Evolutionary conservation across 2,329 filamentous ascomycete genomes (phyloP), one percentile per base, ranked within the genome.

Genomic region (Colletotrichum sansevieriae): DNA sequence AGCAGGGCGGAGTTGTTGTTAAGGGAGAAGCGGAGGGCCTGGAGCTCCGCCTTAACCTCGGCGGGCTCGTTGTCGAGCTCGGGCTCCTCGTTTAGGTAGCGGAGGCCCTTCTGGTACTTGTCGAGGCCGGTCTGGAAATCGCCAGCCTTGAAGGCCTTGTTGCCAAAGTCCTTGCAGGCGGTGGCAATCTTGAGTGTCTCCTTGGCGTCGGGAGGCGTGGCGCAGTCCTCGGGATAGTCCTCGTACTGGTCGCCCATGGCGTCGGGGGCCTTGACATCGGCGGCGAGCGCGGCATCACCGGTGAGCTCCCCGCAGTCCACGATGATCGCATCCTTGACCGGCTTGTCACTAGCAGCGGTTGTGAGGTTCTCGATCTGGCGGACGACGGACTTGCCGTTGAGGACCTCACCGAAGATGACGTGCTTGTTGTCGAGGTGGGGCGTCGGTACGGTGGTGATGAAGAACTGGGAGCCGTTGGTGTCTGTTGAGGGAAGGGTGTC

Each of bases 401-500:
- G 88, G 64, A 98, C 95, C 78, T 98, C 92, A 71, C 96, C 96
- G 75, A 98, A 99, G 25, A 99, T 95, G 54, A 98, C 96, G 82
- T 99, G 95, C 86, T 99, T 99, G 78, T 90, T 90, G 79, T 99
- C 95, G 44, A 98, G 88, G 80, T 98, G 96, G 55, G 94, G 95
- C 13, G 96, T 98, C n/a, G 91, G 87, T 35, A 97, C 93, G 15
- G 96, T 98, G 56, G 96, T 99, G 75, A 98, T 85, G 87, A 99
- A 99, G 88, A 99, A 99, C 78, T 99, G 96, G 58, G 93, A 97
- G 76, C 96, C 96, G 79, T 99, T 99, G 79, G 96, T 97, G 75
- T 91, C 91, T 92, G 73, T 18, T 35, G 33, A 22, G 18, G 29
- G 29, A 29, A 12, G 54, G 62, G 63, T 70, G 64, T 70, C 58